Evolutionary conservation across 352 stramenopile genomes (phyloP), one percentile per base, ranked within the genome.

Genomic region (Phytophthora agathidicida): DNA sequence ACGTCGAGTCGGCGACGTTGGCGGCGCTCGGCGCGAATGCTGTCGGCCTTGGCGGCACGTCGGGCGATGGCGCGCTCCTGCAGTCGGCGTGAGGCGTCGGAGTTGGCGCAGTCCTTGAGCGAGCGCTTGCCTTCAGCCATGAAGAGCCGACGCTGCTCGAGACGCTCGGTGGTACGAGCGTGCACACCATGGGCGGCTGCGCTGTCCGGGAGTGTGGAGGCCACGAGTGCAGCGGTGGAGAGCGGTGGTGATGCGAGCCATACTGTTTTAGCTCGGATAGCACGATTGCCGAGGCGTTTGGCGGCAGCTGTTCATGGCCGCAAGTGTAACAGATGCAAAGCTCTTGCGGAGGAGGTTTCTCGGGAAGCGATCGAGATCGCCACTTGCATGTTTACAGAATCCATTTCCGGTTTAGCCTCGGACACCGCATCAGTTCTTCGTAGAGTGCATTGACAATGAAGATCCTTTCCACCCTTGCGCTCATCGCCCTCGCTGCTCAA

Each of bases 91-190:
- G 59, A 52, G 13, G 36, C 30, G 1, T 58, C 50, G 24, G 44
- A 68, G 50, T 53, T 53, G 50, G 53, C 52, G 22, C 60, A 70
- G 53, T 56, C 51, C 30, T 55, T 56, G 28, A 70, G 61, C 22
- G 42, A 54, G n/a, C 61, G 61, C 30, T 65, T 65, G 53, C 52
- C 23, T 27, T 64, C 43, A 17, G 50, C 36, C 49, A 68, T 60
- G 52, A 69, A 69, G 38, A 69, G 60, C 8, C 37, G 41, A 16
- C 52, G 60, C 17, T 68, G 51, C 22, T 50, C 52, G 3, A 64
- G 43, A 0, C 35, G 31, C 13, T 57, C 45, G 7, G 44, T 44
- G 3, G 60, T 42, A 0, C 23, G 49, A 5, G 48, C 33, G 16
- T 60, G 48, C 8, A 20, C 27, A 2, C 47, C 38, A 24, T 61